Percentiles rank a stretch among this genome's conserved stretches.
phyloP scores from a whole-genome alignment of 805 yeast genomes.

The Wickerhamiella hasegawae region DNA sequence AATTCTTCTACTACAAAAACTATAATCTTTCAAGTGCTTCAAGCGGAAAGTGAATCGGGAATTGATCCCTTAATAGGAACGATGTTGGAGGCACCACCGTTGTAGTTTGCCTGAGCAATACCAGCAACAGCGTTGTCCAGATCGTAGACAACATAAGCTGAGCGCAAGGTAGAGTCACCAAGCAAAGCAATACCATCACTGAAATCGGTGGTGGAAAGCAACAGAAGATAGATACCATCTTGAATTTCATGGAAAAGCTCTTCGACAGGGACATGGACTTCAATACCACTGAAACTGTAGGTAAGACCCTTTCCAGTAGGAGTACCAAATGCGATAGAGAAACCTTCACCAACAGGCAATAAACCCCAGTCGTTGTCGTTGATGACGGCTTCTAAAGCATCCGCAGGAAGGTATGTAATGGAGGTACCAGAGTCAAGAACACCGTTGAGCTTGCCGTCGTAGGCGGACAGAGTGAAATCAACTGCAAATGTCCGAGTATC shows the following conservation, averaged over 20 bases:
- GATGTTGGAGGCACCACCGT: not conserved
- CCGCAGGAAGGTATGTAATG: constrained; percentile 26
- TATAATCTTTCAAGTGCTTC: not conserved
- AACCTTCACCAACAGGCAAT: too few species aligned
- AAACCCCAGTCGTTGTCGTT: not conserved
- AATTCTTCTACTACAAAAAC: not conserved
- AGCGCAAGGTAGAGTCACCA: constrained; percentile 49
- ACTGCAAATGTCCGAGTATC: not conserved
- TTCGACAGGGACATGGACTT: not conserved
- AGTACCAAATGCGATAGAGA: not conserved
- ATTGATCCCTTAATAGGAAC: too few species aligned
- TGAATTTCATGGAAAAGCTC: not conserved
- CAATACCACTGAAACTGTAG: not conserved
- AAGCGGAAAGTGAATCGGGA: not conserved
- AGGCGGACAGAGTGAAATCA: constrained; percentile 3
- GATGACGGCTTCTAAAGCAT: not conserved
- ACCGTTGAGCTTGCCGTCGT: constrained; percentile 4
- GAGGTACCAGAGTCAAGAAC: constrained; percentile 40
- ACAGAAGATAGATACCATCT: not conserved
- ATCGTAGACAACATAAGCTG: constrained; percentile 51
- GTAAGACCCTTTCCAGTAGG: not conserved
- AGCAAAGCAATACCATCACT: constrained; percentile 18
- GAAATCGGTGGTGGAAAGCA: not conserved
- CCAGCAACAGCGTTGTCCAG: constrained; percentile 39
- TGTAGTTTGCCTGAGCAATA: constrained; percentile 24